These are phyloP conservation scores for Paraphaeosphaeria minitans DNA, from an alignment of 2,329 filamentous ascomycete species.

Conservation along the genomic window DNA sequence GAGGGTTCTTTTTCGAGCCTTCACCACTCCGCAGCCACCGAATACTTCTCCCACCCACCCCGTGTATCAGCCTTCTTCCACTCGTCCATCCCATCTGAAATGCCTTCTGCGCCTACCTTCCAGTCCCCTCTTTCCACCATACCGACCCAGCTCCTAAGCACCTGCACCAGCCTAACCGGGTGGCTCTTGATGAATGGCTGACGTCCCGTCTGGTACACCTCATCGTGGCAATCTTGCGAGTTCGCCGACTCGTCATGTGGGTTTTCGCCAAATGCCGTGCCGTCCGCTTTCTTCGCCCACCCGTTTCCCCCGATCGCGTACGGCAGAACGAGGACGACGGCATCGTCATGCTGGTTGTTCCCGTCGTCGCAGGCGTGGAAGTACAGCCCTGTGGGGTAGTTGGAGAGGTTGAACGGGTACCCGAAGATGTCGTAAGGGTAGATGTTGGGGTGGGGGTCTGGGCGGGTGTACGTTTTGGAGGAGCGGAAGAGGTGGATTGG, in stretches of 20 bases:
- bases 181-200: conserved; percentile 19
- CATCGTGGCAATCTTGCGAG: conserved; percentile 9
- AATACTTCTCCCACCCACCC: conserved; percentile 19
- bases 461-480: conserved; percentile 3
- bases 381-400: conserved; percentile 24
- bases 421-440: conserved; percentile 8
- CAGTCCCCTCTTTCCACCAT: conserved; percentile 30
- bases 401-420: conserved; percentile 9
- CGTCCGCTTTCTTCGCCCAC: conserved; percentile 22
- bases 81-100: conserved; percentile 24
- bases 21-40: conserved; percentile 17
- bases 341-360: conserved; percentile 13
- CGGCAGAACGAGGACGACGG: conserved; percentile 21
- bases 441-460: neutral
- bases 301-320: conserved; percentile 25
- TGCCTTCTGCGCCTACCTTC: conserved; percentile 22
- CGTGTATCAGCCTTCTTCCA: conserved; percentile 26
- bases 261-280: conserved; percentile 17
- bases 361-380: conserved; percentile 6
- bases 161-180: conserved; percentile 14
- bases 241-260: conserved; percentile 1
- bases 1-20: neutral
- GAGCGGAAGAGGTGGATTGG: conserved; percentile 17
- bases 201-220: conserved; percentile 21
- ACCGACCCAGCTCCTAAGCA: conserved; percentile 23